Evolutionary conservation across 2,329 filamentous ascomycete genomes (phyloP).

Genomic region (Ceratocystis papillata): DNA sequence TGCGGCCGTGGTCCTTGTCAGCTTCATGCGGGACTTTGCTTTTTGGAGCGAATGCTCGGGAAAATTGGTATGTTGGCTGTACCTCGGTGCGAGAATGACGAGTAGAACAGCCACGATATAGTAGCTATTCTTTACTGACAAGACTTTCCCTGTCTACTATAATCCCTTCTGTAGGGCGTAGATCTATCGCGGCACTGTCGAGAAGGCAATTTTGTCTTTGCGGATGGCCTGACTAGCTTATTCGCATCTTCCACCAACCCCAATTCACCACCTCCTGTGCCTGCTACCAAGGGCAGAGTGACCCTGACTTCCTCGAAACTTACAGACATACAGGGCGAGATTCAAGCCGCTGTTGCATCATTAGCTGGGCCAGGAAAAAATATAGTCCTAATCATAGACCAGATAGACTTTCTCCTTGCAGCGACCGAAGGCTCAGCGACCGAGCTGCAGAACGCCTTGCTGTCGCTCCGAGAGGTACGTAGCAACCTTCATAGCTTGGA

Average conservation of each 20-base stretch:
- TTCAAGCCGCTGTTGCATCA: constrained; percentile 35
- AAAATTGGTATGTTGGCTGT: constrained; percentile 44
- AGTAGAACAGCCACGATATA: not conserved
- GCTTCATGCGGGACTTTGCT: constrained; percentile 64
- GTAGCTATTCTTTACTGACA: not conserved
- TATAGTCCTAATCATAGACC: constrained; percentile 54
- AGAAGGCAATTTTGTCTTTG: constrained; percentile 54
- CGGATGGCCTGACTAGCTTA: constrained; percentile 60
- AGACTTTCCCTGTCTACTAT: not conserved
- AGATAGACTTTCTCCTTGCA: constrained; percentile 54
- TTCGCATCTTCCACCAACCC: constrained; percentile 31
- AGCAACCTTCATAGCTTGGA: not conserved
- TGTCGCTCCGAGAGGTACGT: constrained; percentile 53
- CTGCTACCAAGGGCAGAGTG: constrained; percentile 23
- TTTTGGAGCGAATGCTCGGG: constrained; percentile 68
- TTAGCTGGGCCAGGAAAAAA: constrained; percentile 30
- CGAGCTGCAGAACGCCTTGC: constrained; percentile 45
- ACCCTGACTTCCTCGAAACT: constrained; percentile 26
- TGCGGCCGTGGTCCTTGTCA: constrained; percentile 60
- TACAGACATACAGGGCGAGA: constrained; percentile 33
- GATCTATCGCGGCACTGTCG: constrained; percentile 53
- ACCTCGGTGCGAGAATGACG: constrained; percentile 7
- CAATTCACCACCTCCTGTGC: constrained; percentile 17
- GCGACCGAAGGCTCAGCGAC: constrained; percentile 40
- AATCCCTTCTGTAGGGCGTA: constrained; percentile 43